Evolutionary conservation across 2,329 filamentous ascomycete genomes (phyloP).

Genomic region (Chrysosporium queenslandicum): DNA sequence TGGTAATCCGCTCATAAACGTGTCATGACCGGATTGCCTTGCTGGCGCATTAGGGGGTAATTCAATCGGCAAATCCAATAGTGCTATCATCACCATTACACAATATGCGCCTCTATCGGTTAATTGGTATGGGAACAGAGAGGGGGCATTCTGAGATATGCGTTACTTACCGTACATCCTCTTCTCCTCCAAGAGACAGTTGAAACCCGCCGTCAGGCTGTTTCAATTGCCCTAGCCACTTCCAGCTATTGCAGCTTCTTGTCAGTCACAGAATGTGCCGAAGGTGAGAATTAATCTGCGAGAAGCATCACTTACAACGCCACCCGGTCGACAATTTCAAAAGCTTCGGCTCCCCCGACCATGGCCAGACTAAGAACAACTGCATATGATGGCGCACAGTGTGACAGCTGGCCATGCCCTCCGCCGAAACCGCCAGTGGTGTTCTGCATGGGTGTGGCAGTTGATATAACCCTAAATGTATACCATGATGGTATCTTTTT

Average conservation of each 20-base stretch:
- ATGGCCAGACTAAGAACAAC: constrained; percentile 66
- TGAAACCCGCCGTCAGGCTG: constrained; percentile 81
- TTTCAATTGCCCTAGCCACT: constrained; percentile 79
- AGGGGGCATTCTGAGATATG: neutral
- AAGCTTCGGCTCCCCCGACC: constrained; percentile 64
- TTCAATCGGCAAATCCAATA: constrained; percentile 72
- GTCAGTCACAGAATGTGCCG: neutral
- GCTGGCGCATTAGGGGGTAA: constrained; percentile 64
- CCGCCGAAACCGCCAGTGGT: constrained; percentile 77
- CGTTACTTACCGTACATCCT: constrained; percentile 66
- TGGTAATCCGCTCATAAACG: constrained; percentile 61
- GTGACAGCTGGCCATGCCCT: constrained; percentile 80
- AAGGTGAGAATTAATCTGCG: neutral
- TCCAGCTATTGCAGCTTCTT: constrained; percentile 47
- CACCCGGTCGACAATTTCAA: constrained; percentile 67
- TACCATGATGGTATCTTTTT: constrained; percentile 14
- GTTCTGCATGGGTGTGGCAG: constrained; percentile 75
- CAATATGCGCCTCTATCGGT: constrained; percentile 72
- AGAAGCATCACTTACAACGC: constrained; percentile 46
- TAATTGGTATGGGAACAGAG: constrained; percentile 13
- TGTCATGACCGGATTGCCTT: constrained; percentile 50
- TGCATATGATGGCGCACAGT: constrained; percentile 84
- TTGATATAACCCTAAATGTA: constrained; percentile 52
- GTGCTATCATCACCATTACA: constrained; percentile 69
- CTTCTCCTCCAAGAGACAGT: constrained; percentile 75